phyloP scores from a whole-genome alignment of 345 rosid genomes.

The Pugionium dolabratum region DNA sequence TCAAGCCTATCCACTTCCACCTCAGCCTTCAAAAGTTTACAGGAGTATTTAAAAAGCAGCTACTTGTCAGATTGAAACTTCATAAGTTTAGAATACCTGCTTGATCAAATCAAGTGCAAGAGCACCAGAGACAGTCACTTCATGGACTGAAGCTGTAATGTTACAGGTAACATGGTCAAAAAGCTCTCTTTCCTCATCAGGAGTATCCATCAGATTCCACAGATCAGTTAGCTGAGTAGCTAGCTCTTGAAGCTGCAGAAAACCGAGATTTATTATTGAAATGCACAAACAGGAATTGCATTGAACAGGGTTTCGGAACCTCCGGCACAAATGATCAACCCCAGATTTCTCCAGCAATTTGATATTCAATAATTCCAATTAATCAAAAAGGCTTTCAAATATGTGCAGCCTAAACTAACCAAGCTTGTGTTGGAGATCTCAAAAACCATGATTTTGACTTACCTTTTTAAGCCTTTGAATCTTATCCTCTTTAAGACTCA shows the following conservation, averaged over 20 bases:
- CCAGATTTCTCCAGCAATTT: not conserved
- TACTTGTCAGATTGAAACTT: not conserved
- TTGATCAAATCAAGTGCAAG: conserved; percentile 89
- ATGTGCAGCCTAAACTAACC: not conserved
- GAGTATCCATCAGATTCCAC: conserved; percentile 98
- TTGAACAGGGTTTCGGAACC: not conserved
- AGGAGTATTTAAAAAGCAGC: conserved; percentile 30
- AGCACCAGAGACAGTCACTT: conserved; percentile 75
- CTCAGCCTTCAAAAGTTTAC: conserved; percentile 59
- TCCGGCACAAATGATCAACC: not conserved
- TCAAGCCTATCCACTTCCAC: conserved; percentile 96
- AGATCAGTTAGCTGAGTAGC: conserved; percentile 81
- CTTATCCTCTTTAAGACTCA: conserved; percentile 81
- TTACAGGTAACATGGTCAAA: conserved; percentile 84
- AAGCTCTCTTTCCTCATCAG: conserved; percentile 66
- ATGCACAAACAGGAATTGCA: not conserved
- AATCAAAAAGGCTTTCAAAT: not conserved
- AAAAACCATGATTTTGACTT: conserved; percentile 5
- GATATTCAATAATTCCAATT: not conserved
- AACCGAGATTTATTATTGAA: not conserved
- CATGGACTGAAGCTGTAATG: conserved; percentile 76
- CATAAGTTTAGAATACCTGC: conserved; percentile 53
- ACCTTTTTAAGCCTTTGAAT: conserved; percentile 87
- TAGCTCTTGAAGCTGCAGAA: conserved; percentile 59
- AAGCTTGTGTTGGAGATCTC: conserved; percentile 10